phyloP scores from a whole-genome alignment of 768 basidiomycete species.

The Cyathus striatus region DNA sequence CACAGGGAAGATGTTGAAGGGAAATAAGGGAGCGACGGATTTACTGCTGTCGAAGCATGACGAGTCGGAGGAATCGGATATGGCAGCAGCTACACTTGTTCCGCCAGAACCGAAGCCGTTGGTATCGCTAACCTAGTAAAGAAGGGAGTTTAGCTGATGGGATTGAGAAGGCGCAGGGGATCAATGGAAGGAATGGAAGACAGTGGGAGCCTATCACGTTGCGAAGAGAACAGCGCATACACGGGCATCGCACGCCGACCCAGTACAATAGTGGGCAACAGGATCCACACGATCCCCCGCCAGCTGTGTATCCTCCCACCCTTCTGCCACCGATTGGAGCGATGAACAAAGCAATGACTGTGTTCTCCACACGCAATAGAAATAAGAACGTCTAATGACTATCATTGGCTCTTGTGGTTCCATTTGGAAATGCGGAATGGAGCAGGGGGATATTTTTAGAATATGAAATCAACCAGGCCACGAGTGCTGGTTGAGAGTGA shows the following conservation, averaged over 20 bases:
- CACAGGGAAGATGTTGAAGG: slow-evolving; percentile 55
- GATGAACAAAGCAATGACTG: too few species aligned
- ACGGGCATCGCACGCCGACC: too few species aligned
- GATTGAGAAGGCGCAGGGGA: background rate
- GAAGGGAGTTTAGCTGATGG: background rate
- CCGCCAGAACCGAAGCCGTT: slow-evolving; percentile 64
- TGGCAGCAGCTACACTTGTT: slow-evolving; percentile 62
- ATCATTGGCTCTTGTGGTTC: too few species aligned
- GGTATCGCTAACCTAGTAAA: slow-evolving; percentile 27
- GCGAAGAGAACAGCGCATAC: too few species aligned
- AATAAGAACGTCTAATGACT: too few species aligned
- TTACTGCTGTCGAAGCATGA: slow-evolving; percentile 55
- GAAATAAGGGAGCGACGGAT: slow-evolving; percentile 47
- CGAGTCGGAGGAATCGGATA: slow-evolving; percentile 42
- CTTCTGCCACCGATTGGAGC: too few species aligned
- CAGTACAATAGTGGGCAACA: background rate
- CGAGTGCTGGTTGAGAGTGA: too few species aligned
- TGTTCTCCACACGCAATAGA: too few species aligned
- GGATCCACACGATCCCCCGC: background rate
- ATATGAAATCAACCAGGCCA: too few species aligned
- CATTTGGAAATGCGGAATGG: too few species aligned
- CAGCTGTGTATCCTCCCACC: too few species aligned
- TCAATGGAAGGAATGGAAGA: background rate
- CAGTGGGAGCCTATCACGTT: background rate
- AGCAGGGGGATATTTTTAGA: too few species aligned